Conservation (phyloP, 495 filamentous ascomycete species). For the Cenococcum geophilum region DNA sequence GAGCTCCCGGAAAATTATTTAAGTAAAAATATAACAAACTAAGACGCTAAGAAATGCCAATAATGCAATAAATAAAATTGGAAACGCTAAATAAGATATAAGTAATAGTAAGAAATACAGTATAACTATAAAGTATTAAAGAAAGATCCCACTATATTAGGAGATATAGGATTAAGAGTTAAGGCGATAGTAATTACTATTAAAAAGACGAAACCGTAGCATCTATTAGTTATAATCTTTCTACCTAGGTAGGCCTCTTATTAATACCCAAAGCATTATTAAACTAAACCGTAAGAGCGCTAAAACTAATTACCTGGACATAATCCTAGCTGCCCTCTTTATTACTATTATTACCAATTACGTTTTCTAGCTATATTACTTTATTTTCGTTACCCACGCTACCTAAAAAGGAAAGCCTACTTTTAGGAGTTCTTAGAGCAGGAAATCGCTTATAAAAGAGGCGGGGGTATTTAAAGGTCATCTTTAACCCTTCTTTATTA, state of each 20-base stretch:
- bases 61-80: not conserved
- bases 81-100: not conserved
- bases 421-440: slow-evolving; percentile 9
- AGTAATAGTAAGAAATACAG: not conserved
- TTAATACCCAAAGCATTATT: slow-evolving; percentile 13
- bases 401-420: slow-evolving; percentile 16
- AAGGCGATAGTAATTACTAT: not conserved
- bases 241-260: slow-evolving; percentile 8
- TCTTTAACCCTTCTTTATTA: slow-evolving; percentile 23
- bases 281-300: slow-evolving; percentile 26
- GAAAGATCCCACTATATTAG: not conserved
- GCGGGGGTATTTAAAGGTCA: slow-evolving; percentile 28
- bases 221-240: not conserved
- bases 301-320: slow-evolving; percentile 21
- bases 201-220: not conserved
- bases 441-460: slow-evolving; percentile 31
- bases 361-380: slow-evolving; percentile 20
- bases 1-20: not conserved
- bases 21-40: not conserved
- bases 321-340: slow-evolving; percentile 25
- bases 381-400: slow-evolving; percentile 20
- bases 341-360: slow-evolving; percentile 16
- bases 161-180: slow-evolving; percentile 1
- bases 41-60: slow-evolving; percentile 1
- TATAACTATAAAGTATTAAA: not conserved